Conservation (phyloP, 371 early-diverging fungal genomes). For the Mucor plumbeus region DNA sequence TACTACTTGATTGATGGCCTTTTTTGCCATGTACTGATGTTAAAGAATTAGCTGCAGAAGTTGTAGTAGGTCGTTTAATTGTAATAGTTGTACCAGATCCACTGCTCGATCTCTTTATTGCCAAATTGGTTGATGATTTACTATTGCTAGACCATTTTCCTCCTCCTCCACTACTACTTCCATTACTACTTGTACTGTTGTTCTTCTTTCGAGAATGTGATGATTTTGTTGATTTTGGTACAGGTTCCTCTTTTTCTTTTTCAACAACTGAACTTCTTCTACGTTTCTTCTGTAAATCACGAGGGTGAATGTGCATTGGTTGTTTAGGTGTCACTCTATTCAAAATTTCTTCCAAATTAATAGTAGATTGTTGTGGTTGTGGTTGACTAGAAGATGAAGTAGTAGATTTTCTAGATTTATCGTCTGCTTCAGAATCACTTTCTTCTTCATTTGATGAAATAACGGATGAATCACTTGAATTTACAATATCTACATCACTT, state of each 20-base stretch:
- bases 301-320: conserved; percentile 26
- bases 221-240: conserved; percentile 5
- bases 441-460: conserved; percentile 20
- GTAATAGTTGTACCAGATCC: conserved; percentile 1
- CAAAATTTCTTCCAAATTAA: conserved; percentile 45
- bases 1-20: neutral
- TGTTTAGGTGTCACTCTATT: conserved; percentile 35
- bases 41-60: neutral
- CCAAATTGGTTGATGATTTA: neutral
- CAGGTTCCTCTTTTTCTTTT: conserved; percentile 5
- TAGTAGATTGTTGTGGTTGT: neutral
- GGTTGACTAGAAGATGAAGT: neutral
- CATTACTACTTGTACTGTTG: neutral
- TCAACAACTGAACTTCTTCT: conserved; percentile 7
- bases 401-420: neutral
- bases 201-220: conserved; percentile 11
- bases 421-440: conserved; percentile 15
- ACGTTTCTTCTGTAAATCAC: conserved; percentile 31
- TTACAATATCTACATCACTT: conserved; percentile 38
- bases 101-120: neutral
- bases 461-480: conserved; percentile 24
- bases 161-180: neutral
- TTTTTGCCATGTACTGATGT: neutral
- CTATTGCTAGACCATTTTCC: conserved; percentile 11
- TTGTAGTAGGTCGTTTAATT: neutral